Evolutionary conservation across 345 rosid genomes (phyloP).

Genomic region (Salix exigua): DNA sequence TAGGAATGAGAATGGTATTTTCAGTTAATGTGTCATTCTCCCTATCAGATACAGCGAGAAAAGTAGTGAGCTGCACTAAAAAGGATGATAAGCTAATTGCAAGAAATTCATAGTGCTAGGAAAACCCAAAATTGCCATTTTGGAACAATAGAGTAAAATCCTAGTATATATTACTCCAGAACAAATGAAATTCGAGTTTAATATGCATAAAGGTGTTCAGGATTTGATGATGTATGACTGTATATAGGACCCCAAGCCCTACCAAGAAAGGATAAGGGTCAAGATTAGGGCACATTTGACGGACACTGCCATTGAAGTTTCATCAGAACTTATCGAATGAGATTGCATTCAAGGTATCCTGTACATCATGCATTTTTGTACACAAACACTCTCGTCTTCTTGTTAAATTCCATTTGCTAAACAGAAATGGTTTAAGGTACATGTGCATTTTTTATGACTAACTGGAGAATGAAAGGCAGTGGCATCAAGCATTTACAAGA

Average conservation of each 20-base stretch:
- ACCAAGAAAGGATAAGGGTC: no score
- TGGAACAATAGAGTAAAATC: neutral
- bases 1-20: neutral
- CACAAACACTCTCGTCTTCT: neutral
- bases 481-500: neutral
- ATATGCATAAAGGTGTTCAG: neutral
- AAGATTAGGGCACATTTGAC: no score
- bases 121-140: neutral
- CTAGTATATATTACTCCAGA: neutral
- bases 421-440: no score
- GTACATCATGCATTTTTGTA: neutral
- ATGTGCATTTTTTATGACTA: no score
- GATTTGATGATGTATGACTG: no score
- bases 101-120: neutral
- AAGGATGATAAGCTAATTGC: conserved; percentile 1
- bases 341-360: neutral
- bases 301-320: neutral
- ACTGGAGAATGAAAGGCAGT: neutral
- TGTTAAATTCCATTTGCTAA: no score
- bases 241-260: neutral
- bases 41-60: neutral
- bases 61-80: neutral
- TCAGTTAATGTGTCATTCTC: neutral
- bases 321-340: neutral
- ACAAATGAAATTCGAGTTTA: neutral